These are phyloP conservation scores for Alectoria sarmentosa DNA, from an alignment of 495 filamentous ascomycete genomes.

Conservation along the genomic window DNA sequence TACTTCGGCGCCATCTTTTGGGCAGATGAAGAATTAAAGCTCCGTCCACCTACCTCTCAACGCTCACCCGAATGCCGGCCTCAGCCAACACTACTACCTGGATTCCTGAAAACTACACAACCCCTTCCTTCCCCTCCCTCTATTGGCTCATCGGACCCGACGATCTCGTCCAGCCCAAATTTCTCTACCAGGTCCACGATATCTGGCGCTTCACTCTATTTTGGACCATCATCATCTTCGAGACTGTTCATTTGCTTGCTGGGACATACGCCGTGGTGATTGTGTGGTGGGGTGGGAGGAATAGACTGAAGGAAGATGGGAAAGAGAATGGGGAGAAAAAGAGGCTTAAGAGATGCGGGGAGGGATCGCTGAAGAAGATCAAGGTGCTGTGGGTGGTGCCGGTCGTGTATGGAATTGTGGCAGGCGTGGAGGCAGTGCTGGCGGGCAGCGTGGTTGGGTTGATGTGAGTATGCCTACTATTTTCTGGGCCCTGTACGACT, in stretches of 20 bases:
- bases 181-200: slow-evolving; percentile 71
- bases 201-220: slow-evolving; percentile 88
- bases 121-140: slow-evolving; percentile 79
- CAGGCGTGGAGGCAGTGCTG: slow-evolving; percentile 71
- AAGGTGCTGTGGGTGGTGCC: slow-evolving; percentile 62
- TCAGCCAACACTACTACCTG: slow-evolving; percentile 33
- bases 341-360: slow-evolving; percentile 46
- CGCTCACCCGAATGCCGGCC: background rate
- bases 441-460: slow-evolving; percentile 86
- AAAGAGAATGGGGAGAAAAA: slow-evolving; percentile 34
- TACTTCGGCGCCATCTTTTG: background rate
- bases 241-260: slow-evolving; percentile 42
- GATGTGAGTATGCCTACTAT: slow-evolving; percentile 53
- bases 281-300: slow-evolving; percentile 39
- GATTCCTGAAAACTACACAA: slow-evolving; percentile 60
- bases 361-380: background rate
- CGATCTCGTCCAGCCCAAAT: slow-evolving; percentile 42
- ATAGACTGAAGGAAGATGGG: slow-evolving; percentile 30
- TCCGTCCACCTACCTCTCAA: background rate
- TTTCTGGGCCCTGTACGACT: background rate
- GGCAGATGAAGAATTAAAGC: background rate
- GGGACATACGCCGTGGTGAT: slow-evolving; percentile 66
- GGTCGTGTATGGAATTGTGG: slow-evolving; percentile 64
- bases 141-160: slow-evolving; percentile 62
- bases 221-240: slow-evolving; percentile 64